These are phyloP conservation scores for Melanomma pulvis-pyrius DNA, from an alignment of 495 filamentous ascomycete genomes.

Conservation along the genomic window DNA sequence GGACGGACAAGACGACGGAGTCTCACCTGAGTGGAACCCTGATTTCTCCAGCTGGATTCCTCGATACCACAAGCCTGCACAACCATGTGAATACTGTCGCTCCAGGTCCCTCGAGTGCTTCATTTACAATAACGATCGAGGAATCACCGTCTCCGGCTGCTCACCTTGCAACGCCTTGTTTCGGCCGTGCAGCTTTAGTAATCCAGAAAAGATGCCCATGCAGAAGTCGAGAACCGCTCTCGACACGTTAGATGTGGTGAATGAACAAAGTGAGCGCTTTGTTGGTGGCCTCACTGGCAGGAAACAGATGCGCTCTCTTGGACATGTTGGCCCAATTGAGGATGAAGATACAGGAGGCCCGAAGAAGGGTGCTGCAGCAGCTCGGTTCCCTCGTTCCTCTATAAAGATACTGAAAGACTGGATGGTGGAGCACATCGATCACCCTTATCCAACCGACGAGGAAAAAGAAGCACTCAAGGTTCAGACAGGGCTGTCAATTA, in stretches of 20 bases:
- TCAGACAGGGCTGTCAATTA: conserved; percentile 72
- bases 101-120: conserved; percentile 74
- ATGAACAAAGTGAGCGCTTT: conserved; percentile 53
- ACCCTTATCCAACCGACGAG: conserved; percentile 80
- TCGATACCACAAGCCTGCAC: conserved; percentile 49
- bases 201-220: conserved; percentile 44
- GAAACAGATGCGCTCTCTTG: conserved; percentile 43
- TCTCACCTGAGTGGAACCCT: conserved; percentile 12
- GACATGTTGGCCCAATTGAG: conserved; percentile 45
- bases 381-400: conserved; percentile 71
- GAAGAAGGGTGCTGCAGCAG: conserved; percentile 53
- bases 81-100: conserved; percentile 73
- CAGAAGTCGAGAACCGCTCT: conserved; percentile 46
- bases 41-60: conserved; percentile 47
- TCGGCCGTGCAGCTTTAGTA: conserved; percentile 68
- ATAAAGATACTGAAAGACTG: conserved; percentile 77
- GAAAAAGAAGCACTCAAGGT: conserved; percentile 75
- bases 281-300: conserved; percentile 45
- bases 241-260: conserved; percentile 55
- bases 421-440: conserved; percentile 71
- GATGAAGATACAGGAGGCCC: conserved; percentile 40
- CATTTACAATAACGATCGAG: conserved; percentile 40
- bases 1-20: conserved; percentile 1
- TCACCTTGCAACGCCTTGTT: conserved; percentile 78
- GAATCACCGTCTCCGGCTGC: conserved; percentile 64